Base-by-base conservation (phyloP, 768 basidiomycete genomes). In the Cytidiella melzeri region DNA sequence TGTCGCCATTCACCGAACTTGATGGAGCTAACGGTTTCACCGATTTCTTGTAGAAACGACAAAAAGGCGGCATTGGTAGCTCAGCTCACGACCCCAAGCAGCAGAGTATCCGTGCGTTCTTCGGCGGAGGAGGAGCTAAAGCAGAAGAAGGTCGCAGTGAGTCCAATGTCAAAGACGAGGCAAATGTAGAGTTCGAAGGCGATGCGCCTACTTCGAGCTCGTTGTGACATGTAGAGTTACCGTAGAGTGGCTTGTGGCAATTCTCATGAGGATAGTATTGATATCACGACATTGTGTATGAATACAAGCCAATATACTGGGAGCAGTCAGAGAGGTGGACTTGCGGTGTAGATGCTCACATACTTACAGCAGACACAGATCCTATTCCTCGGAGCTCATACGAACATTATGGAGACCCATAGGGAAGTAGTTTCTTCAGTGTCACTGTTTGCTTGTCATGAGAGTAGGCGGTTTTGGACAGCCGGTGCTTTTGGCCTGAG, bases 31-130 rank as follows among this genome's bases (percentile, higher is more conserved):
- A 48, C 24, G 7, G 24, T 28, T 3, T 25, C 30, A 15, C 9
- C 15, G 7, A 7, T 15, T 24, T 19, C 40, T n/a, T n/a, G 18
- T 53, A 78, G 77, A 73, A 68, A 41, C 79, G 89, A 3, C 89
- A 92, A 63, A 78, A 74, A 51, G 87, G 87, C 2, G 88, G 91
- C 1, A 83, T 89, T 41, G 83, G 87, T 5, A 81, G 79, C 41
- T 62, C 75, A 11, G 77, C 83, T 1, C 75, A 84, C 60, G 90
- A 93, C 59, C 79, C 81, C 25, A 79, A 78, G 51, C 90, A 94
- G 62, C 73, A 76, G 54, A 80, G 84, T 59, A 84, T 93, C 41
- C 75, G 86, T 19, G 72, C 75, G 2, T 92, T 90, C 71, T 87
- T 92, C 56, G 73, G 75, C 34, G 73, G 75, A 5, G 63, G 53